These are phyloP conservation scores for Moesziomyces sp. DNA, from an alignment of 1,284 basidiomycete species.

Conservation along the genomic window DNA sequence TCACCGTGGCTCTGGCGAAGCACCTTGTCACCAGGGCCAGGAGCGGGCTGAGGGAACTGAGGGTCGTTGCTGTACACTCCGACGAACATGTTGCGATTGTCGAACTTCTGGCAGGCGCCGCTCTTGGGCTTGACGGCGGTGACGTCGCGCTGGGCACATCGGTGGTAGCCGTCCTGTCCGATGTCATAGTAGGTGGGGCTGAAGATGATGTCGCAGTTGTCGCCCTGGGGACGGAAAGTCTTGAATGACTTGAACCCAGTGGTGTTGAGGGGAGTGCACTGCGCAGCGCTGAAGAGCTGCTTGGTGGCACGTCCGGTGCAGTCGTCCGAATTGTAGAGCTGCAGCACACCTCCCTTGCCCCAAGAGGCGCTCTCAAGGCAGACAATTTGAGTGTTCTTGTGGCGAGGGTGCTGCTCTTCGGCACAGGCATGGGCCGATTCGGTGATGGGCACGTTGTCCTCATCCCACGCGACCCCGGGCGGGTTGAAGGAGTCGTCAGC, in stretches of 20 bases:
- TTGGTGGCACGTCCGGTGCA: conserved; percentile 11
- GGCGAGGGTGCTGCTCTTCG: neutral
- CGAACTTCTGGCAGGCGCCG: conserved; percentile 25
- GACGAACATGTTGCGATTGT: conserved; percentile 14
- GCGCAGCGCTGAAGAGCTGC: conserved; percentile 28
- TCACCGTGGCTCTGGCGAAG: conserved; percentile 3
- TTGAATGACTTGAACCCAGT: conserved; percentile 37
- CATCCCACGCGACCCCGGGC: conserved; percentile 32
- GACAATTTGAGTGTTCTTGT: neutral
- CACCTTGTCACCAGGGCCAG: conserved; percentile 8
- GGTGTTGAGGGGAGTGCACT: conserved; percentile 22
- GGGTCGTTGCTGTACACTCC: conserved; percentile 35
- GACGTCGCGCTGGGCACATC: conserved; percentile 14
- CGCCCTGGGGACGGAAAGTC: conserved; percentile 6
- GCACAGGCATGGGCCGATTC: conserved; percentile 3
- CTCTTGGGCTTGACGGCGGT: conserved; percentile 3
- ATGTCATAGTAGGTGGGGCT: conserved; percentile 31
- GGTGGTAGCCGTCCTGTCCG: conserved; percentile 14
- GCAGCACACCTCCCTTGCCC: conserved; percentile 30
- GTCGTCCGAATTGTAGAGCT: conserved; percentile 18
- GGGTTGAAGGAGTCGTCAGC: conserved; percentile 10
- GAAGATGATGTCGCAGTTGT: conserved; percentile 17
- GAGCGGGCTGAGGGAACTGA: conserved; percentile 7
- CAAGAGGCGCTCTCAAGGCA: conserved; percentile 31
- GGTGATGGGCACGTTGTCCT: conserved; percentile 28